Base-by-base conservation (phyloP, 2,329 filamentous ascomycete species). In the Aschersonia sp. region DNA sequence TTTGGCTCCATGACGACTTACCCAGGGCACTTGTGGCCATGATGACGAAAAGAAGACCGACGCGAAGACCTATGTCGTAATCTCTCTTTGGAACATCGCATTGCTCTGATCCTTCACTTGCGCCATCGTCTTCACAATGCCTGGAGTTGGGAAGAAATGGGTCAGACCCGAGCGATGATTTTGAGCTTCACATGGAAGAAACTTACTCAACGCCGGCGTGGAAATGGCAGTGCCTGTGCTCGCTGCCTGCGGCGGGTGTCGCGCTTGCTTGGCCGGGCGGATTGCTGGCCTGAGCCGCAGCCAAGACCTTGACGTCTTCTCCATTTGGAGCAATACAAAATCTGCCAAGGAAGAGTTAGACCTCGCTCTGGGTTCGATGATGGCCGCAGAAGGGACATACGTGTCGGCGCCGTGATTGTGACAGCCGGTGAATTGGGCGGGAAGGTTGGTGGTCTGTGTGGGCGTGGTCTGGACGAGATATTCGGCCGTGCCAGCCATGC, bases 181-280 rank as follows among this genome's bases (percentile, higher is more conserved):
- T 20, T 20, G 20, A 20, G 20, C 20, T 20, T 20, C 20, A 20
- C 20, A 20, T 20, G 20, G 7, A 40, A 40, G 3, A 28, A 20
- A 9, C 79, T 64, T 66, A 85, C 82, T 86, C 80, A 29, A 88
- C 79, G 40, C 83, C 83, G 7, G 82, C 82, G 55, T 89, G 84
- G 61, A 83, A 85, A 58, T 89, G 84, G 54, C 55, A 57, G 40
- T 56, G 47, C 31, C 46, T 47, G 43, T 51, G 46, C 31, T 35
- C 40, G 30, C 35, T 44, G 6, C 31, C 44, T 47, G 44, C 57
- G 28, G 43, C 20, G 28, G 38, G n/a, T 29, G 30, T 29, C 43
- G 20, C 40, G 35, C 40, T 20, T 20, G 20, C 20, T 20, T 20
- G 20, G 20, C 20, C 20, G 20, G 20, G 20, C 20, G 20, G 20